Percentiles rank a stretch among this genome's conserved stretches.
Conservation (phyloP, 2,329 filamentous ascomycete species). For the Aureobasidium melanogenum region DNA sequence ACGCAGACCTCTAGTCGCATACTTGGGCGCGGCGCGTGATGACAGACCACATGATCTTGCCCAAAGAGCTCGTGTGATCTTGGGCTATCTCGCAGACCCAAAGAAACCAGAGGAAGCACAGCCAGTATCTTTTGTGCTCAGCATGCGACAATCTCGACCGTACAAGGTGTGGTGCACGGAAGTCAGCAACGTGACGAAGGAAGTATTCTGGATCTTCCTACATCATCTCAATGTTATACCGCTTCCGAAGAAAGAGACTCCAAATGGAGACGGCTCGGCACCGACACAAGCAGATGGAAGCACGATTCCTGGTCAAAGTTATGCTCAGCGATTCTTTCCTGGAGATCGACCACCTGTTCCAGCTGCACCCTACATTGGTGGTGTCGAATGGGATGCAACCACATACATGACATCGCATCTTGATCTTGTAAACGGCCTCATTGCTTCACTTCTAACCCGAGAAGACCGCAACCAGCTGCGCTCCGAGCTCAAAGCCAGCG, state of each 20-base stretch:
- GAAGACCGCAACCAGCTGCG: slow-evolving; percentile 69
- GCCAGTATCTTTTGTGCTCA: slow-evolving; percentile 76
- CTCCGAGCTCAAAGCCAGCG: slow-evolving; percentile 68
- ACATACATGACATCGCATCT: slow-evolving; percentile 91
- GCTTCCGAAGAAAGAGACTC: slow-evolving; percentile 34
- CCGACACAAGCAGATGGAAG: background rate
- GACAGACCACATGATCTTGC: slow-evolving; percentile 39
- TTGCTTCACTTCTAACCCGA: slow-evolving; percentile 66
- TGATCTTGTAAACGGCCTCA: slow-evolving; percentile 82
- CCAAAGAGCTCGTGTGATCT: slow-evolving; percentile 59
- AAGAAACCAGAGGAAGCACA: slow-evolving; percentile 64
- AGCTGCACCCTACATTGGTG: slow-evolving; percentile 89
- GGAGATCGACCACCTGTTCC: slow-evolving; percentile 80
- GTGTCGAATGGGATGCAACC: slow-evolving; percentile 97
- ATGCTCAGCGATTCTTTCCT: slow-evolving; percentile 66
- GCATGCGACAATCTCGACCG: slow-evolving; percentile 78
- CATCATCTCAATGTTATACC: slow-evolving; percentile 86
- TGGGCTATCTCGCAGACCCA: slow-evolving; percentile 73
- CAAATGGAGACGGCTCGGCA: background rate
- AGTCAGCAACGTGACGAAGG: slow-evolving; percentile 84
- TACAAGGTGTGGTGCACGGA: slow-evolving; percentile 95
- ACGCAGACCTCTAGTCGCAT: slow-evolving; percentile 48
- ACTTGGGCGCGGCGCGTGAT: slow-evolving; percentile 58
- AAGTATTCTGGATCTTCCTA: slow-evolving; percentile 98
- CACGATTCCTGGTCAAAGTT: slow-evolving; percentile 18